phyloP scores from a whole-genome alignment of 176 grass and related monocot genomes.

The Avena eriantha region DNA sequence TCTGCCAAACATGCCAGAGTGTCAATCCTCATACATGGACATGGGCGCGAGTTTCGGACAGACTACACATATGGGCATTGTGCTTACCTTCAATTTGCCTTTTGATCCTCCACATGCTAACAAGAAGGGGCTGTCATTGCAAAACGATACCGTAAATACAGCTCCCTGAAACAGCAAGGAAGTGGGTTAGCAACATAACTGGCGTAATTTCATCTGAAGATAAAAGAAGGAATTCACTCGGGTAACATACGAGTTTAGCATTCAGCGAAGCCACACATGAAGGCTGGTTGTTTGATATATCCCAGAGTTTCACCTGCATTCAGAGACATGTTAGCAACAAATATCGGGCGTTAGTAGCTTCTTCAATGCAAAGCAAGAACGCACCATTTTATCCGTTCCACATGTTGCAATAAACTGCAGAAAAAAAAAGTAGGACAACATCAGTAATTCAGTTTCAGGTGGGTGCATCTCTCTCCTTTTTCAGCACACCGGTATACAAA shows the following conservation, averaged over 20 bases:
- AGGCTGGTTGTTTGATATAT: conserved; percentile 62
- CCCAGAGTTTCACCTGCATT: conserved; percentile 76
- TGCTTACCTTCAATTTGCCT: conserved; percentile 64
- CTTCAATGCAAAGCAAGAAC: not conserved
- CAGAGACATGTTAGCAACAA: conserved; percentile 24
- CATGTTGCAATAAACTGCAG: conserved; percentile 70
- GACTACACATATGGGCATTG: not conserved
- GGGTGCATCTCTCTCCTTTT: not conserved
- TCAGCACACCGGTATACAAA: not conserved
- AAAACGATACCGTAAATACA: conserved; percentile 66
- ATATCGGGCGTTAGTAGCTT: not conserved
- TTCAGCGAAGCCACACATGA: conserved; percentile 63
- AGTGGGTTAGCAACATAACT: not conserved
- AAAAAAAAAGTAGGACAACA: not conserved
- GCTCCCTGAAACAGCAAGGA: conserved; percentile 58
- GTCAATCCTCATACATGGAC: not conserved
- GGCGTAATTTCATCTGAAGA: not conserved
- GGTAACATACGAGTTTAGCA: conserved; percentile 57
- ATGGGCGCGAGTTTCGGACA: not conserved
- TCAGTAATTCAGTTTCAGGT: conserved; percentile 22
- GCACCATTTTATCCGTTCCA: conserved; percentile 72
- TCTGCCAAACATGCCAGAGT: conserved; percentile 36
- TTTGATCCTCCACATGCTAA: conserved; percentile 76
- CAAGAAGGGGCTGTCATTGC: conserved; percentile 64
- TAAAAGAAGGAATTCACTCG: not conserved